phyloP scores from a whole-genome alignment of 2,329 filamentous ascomycete genomes.

The Kalmusia sp. region DNA sequence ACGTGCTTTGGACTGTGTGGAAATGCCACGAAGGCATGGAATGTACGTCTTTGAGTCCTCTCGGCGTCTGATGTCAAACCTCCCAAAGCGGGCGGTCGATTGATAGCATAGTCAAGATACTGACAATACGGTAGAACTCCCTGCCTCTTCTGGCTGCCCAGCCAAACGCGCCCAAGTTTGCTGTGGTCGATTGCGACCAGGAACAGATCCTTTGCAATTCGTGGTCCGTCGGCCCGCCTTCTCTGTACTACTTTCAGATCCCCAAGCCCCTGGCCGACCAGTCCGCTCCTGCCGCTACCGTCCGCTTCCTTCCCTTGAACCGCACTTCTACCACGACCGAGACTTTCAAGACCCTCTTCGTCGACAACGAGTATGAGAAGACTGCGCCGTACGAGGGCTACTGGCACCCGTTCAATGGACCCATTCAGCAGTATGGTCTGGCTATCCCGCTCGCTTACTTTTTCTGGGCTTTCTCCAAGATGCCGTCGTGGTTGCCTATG shows the following conservation, averaged over 20 bases:
- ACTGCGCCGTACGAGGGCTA: slow-evolving; percentile 64
- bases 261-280: slow-evolving; percentile 68
- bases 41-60: slow-evolving; percentile 45
- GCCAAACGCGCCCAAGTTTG: slow-evolving; percentile 71
- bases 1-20: slow-evolving; percentile 77
- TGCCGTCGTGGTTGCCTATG: slow-evolving; percentile 79
- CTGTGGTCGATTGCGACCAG: slow-evolving; percentile 74
- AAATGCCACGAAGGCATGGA: slow-evolving; percentile 67
- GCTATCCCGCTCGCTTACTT: slow-evolving; percentile 71
- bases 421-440: slow-evolving; percentile 67
- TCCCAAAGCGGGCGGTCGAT: not conserved
- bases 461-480: slow-evolving; percentile 66
- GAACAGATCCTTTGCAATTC: slow-evolving; percentile 77
- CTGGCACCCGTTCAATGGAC: slow-evolving; percentile 80
- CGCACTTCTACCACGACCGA: slow-evolving; percentile 70
- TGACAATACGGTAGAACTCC: slow-evolving; percentile 58
- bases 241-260: slow-evolving; percentile 69
- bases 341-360: slow-evolving; percentile 67
- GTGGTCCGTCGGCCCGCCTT: slow-evolving; percentile 71
- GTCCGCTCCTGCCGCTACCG: slow-evolving; percentile 67
- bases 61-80: not conserved
- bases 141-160: slow-evolving; percentile 68
- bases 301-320: slow-evolving; percentile 73
- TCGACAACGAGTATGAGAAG: slow-evolving; percentile 65
- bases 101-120: slow-evolving; percentile 43